Percentiles rank a stretch among this genome's conserved stretches.
These are phyloP conservation scores for Lodderomyces parapsilosis DNA, from an alignment of 1,139 yeast genomes.

Conservation along the genomic window DNA sequence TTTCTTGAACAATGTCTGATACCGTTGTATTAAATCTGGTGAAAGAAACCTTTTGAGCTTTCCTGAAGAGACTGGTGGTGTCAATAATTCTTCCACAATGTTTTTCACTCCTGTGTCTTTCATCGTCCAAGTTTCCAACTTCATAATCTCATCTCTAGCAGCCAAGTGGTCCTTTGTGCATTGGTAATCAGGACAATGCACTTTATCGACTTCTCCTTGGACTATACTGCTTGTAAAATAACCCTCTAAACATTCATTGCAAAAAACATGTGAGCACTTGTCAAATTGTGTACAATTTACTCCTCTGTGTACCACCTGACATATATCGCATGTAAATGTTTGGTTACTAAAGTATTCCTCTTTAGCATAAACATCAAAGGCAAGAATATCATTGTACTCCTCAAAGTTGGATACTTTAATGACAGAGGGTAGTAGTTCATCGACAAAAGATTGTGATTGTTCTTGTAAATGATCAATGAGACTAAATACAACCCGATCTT, in stretches of 20 bases:
- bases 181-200: slow-evolving; percentile 61
- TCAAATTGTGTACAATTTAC: slow-evolving; percentile 38
- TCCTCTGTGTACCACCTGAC: slow-evolving; percentile 57
- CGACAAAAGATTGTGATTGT: slow-evolving; percentile 19
- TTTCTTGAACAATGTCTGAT: slow-evolving; percentile 26
- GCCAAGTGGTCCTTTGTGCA: slow-evolving; percentile 31
- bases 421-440: slow-evolving; percentile 8
- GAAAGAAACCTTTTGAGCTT: slow-evolving; percentile 29
- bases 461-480: slow-evolving; percentile 46
- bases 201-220: slow-evolving; percentile 51
- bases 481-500: slow-evolving; percentile 44
- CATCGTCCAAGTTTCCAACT: slow-evolving; percentile 19
- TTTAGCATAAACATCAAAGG: slow-evolving; percentile 8
- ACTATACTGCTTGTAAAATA: slow-evolving; percentile 47
- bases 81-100: slow-evolving; percentile 32
- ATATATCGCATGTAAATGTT: slow-evolving; percentile 58
- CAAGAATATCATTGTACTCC: slow-evolving; percentile 13
- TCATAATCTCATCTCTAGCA: slow-evolving; percentile 21
- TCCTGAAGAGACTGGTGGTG: slow-evolving; percentile 33
- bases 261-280: slow-evolving; percentile 53
- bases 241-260: slow-evolving; percentile 48
- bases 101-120: slow-evolving; percentile 23
- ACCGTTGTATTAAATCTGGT: slow-evolving; percentile 34
- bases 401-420: slow-evolving; percentile 14
- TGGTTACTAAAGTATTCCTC: slow-evolving; percentile 30